Percentiles rank a stretch among this genome's conserved stretches.
Evolutionary conservation across 1,284 basidiomycete genomes (phyloP).

Genomic region (Porodaedalea pini): DNA sequence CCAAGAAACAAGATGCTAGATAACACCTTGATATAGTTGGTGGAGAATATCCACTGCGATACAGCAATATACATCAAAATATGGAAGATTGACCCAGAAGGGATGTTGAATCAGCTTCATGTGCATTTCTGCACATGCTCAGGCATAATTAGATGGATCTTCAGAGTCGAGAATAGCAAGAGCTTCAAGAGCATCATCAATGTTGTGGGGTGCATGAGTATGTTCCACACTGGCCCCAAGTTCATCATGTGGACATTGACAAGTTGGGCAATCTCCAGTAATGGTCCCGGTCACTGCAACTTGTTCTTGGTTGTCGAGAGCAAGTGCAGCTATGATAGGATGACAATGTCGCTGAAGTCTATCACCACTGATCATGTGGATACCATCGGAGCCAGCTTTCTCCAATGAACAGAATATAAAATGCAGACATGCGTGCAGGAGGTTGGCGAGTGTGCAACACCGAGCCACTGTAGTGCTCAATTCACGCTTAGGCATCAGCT

Average conservation of each 20-base stretch:
- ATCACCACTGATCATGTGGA: conserved; percentile 22
- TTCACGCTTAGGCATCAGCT: too few species aligned
- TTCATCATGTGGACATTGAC: conserved; percentile 2
- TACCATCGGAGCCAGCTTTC: conserved; percentile 21
- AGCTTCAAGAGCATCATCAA: neutral
- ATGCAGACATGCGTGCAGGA: conserved; percentile 27
- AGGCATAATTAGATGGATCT: neutral
- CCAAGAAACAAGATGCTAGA: conserved; percentile 31
- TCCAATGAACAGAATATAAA: conserved; percentile 21
- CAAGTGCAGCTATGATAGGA: conserved; percentile 25
- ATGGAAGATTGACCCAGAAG: conserved; percentile 25
- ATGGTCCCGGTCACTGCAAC: conserved; percentile 19
- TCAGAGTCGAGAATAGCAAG: neutral
- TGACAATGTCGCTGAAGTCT: conserved; percentile 19
- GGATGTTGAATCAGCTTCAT: conserved; percentile 14
- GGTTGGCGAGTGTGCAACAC: too few species aligned
- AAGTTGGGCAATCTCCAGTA: conserved; percentile 15
- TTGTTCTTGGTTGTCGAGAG: conserved; percentile 30
- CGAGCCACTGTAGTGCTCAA: too few species aligned
- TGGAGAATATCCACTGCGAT: conserved; percentile 33
- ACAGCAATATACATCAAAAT: conserved; percentile 24
- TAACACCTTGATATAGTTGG: conserved; percentile 31
- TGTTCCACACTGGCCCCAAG: neutral
- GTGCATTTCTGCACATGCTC: neutral
- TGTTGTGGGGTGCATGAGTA: conserved; percentile 9